Evolutionary conservation across 164 flowering plant species (phyloP).

Genomic region (Vitis riparia): DNA sequence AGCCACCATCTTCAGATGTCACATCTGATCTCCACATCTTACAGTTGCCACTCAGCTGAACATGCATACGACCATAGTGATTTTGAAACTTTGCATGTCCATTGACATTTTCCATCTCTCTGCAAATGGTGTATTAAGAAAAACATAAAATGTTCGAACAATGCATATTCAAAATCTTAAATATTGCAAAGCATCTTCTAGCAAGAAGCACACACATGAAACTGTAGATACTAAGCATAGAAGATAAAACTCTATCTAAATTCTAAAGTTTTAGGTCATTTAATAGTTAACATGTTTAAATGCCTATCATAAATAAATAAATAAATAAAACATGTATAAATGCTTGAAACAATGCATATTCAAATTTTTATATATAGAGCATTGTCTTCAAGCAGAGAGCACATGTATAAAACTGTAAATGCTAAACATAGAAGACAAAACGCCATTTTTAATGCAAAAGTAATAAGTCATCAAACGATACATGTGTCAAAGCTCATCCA

Average conservation of each 20-base stretch:
- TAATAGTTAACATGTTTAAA: no score
- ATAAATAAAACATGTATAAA: background rate
- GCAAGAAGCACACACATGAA: no score
- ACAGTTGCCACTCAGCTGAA: constrained; percentile 81
- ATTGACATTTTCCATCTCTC: constrained; percentile 85
- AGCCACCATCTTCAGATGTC: constrained; percentile 79
- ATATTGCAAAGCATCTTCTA: no score
- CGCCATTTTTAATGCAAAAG: no score
- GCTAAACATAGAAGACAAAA: no score
- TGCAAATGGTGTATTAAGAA: constrained; percentile 25
- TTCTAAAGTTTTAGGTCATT: no score
- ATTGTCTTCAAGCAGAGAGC: background rate
- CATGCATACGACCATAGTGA: constrained; percentile 81
- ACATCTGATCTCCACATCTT: constrained; percentile 80
- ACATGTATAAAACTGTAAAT: background rate
- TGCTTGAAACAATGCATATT: background rate
- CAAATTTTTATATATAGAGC: background rate
- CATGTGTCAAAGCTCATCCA: no score
- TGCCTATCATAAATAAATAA: no score
- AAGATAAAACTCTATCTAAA: no score
- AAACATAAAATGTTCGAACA: background rate
- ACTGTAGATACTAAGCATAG: no score
- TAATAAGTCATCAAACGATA: no score
- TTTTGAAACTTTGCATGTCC: constrained; percentile 91
- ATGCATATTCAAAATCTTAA: no score